Conservation (phyloP, 176 grass and related monocot genomes). For the Thalia dealbata region DNA sequence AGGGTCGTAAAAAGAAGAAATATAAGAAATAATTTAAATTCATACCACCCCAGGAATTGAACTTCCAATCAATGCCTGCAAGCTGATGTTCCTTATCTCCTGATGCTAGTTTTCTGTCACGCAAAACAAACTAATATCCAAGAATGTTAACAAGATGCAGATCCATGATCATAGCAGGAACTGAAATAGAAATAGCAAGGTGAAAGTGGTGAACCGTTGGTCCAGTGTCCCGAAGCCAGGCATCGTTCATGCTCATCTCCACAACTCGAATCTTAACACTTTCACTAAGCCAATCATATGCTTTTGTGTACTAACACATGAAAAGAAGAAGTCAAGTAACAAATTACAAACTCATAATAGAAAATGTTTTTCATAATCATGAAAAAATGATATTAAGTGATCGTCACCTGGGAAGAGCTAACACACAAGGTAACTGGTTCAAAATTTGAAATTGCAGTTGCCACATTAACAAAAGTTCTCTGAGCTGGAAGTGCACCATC, state of each 20-base stretch:
- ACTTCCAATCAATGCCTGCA: conserved; percentile 91
- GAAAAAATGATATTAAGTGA: neutral
- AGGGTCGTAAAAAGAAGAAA: neutral
- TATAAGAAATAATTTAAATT: neutral
- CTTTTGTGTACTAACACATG: conserved; percentile 41
- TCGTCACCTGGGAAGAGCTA: conserved; percentile 43
- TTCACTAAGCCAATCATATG: conserved; percentile 35
- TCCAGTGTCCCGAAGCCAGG: conserved; percentile 91
- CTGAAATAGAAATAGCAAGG: conserved; percentile 7
- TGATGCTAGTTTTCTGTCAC: conserved; percentile 16
- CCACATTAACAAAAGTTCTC: conserved; percentile 35
- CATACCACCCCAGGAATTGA: conserved; percentile 96
- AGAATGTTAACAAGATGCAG: conserved; percentile 6
- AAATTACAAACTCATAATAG: neutral
- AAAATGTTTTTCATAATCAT: neutral
- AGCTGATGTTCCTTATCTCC: conserved; percentile 29
- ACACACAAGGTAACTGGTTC: conserved; percentile 71
- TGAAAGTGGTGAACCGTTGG: conserved; percentile 44
- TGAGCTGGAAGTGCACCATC: conserved; percentile 53
- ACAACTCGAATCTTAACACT: conserved; percentile 66
- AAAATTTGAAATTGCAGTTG: conserved; percentile 76
- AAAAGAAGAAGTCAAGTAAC: neutral
- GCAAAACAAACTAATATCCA: conserved; percentile 49
- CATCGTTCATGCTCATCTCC: conserved; percentile 96
- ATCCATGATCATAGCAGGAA: neutral